phyloP scores from a whole-genome alignment of 176 grass and related monocot genomes.

The Oryza officinalis region DNA sequence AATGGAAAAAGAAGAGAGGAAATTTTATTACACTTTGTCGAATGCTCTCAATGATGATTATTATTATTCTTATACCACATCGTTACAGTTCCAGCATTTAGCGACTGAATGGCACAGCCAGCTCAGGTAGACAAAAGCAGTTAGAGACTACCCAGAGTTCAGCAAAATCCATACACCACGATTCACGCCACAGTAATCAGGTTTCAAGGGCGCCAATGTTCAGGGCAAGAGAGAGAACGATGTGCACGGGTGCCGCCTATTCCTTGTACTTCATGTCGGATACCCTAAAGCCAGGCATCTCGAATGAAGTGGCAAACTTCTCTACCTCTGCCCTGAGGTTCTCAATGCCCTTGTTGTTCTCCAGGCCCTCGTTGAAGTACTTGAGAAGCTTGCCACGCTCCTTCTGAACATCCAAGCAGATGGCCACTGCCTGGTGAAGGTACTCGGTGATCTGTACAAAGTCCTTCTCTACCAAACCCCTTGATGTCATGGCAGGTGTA shows the following conservation, averaged over 20 bases:
- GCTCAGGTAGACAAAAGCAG: neutral
- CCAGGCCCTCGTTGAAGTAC: conserved; percentile 58
- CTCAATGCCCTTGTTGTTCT: conserved; percentile 65
- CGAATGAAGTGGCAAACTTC: conserved; percentile 70
- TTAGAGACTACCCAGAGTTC: neutral
- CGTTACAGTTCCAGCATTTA: neutral
- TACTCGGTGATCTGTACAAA: conserved; percentile 70
- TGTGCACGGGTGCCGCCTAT: neutral
- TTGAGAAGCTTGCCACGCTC: conserved; percentile 66
- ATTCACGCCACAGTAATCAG: neutral
- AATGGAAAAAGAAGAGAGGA: too few species aligned
- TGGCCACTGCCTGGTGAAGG: conserved; percentile 64
- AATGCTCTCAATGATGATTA: too few species aligned
- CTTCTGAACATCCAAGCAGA: conserved; percentile 65
- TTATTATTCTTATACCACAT: neutral
- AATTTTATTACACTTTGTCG: too few species aligned
- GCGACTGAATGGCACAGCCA: neutral
- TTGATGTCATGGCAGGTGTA: conserved; percentile 88
- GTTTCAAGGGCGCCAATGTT: neutral
- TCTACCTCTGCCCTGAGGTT: conserved; percentile 57
- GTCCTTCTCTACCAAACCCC: conserved; percentile 83
- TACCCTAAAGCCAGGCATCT: conserved; percentile 82
- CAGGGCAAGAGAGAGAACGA: neutral
- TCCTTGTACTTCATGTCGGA: conserved; percentile 80
- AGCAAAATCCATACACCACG: neutral